A percentile compares a stretch with the other conserved stretches of the same genome.
Conservation (phyloP, 345 rosid species). For the Melastoma malabathricum region DNA sequence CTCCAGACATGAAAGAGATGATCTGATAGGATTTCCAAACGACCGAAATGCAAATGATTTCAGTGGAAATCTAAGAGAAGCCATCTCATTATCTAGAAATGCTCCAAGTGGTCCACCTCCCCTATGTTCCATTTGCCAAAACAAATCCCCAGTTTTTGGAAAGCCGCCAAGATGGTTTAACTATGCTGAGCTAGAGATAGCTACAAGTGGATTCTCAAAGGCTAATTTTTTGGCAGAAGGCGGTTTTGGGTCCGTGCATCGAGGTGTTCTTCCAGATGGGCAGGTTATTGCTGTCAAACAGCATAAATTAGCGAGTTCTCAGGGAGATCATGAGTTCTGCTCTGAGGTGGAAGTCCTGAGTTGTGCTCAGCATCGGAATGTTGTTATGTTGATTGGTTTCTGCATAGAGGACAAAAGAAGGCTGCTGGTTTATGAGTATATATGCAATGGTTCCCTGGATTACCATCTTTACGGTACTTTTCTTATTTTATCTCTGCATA, state of each 20-base stretch:
- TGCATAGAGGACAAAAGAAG: slow-evolving; percentile 94
- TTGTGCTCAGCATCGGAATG: slow-evolving; percentile 98
- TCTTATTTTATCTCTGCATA: background rate
- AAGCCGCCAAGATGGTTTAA: slow-evolving; percentile 94
- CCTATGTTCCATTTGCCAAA: slow-evolving; percentile 92
- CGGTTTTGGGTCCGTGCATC: slow-evolving; percentile 96
- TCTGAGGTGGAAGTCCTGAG: slow-evolving; percentile 98
- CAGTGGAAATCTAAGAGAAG: slow-evolving; percentile 78
- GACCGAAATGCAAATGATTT: slow-evolving; percentile 43
- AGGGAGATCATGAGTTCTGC: slow-evolving; percentile 97
- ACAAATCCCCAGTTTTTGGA: slow-evolving; percentile 93
- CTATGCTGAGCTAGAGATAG: slow-evolving; percentile 90
- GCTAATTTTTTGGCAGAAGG: slow-evolving; percentile 99
- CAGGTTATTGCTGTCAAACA: slow-evolving; percentile 98
- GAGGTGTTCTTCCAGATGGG: slow-evolving; percentile 96
- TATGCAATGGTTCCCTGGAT: slow-evolving; percentile 97
- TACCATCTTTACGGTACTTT: slow-evolving; percentile 84
- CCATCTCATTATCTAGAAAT: slow-evolving; percentile 65
- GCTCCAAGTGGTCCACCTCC: slow-evolving; percentile 93
- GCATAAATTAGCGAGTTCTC: slow-evolving; percentile 95
- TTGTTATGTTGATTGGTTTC: slow-evolving; percentile 92
- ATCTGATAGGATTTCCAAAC: slow-evolving; percentile 37
- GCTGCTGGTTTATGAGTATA: slow-evolving; percentile 88
- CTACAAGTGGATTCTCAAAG: slow-evolving; percentile 94
- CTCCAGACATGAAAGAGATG: slow-evolving; percentile 28